Evolutionary conservation across 768 basidiomycete genomes (phyloP).

Genomic region (Austroboletus eburneus): DNA sequence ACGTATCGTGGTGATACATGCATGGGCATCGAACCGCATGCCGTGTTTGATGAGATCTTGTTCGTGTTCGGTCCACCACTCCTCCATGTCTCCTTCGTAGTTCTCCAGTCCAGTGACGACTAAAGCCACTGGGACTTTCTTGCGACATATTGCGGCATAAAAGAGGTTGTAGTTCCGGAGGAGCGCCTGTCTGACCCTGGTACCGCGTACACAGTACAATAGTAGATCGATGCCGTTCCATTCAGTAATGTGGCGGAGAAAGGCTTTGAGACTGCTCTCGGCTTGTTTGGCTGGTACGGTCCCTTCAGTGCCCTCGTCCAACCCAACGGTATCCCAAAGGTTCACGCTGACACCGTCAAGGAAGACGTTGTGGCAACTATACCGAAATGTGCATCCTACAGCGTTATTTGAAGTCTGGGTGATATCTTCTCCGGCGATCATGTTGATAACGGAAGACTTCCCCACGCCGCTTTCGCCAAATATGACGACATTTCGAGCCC

Average conservation of each 20-base stretch:
- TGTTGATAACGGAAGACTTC: conserved; percentile 42
- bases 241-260: conserved; percentile 31
- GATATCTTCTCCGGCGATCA: conserved; percentile 26
- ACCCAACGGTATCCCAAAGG: conserved; percentile 33
- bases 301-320: conserved; percentile 30
- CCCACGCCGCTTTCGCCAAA: conserved; percentile 40
- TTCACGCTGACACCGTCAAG: conserved; percentile 18
- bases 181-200: conserved; percentile 23
- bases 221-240: conserved; percentile 29
- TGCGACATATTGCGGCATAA: conserved; percentile 27
- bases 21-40: conserved; percentile 37
- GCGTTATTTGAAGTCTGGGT: conserved; percentile 30
- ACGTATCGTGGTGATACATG: conserved; percentile 37
- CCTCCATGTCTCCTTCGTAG: conserved; percentile 30
- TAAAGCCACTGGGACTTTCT: conserved; percentile 29
- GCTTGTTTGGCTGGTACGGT: conserved; percentile 24
- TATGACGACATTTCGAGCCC: conserved; percentile 33
- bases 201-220: conserved; percentile 34
- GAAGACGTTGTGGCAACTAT: conserved; percentile 18
- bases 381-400: conserved; percentile 33
- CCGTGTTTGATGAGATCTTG: conserved; percentile 26
- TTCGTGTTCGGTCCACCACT: conserved; percentile 38
- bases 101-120: conserved; percentile 36
- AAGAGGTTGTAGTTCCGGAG: conserved; percentile 30
- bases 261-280: conserved; percentile 23